phyloP scores from a whole-genome alignment of 2,329 filamentous ascomycete genomes.

The Ramichloridium luteum region DNA sequence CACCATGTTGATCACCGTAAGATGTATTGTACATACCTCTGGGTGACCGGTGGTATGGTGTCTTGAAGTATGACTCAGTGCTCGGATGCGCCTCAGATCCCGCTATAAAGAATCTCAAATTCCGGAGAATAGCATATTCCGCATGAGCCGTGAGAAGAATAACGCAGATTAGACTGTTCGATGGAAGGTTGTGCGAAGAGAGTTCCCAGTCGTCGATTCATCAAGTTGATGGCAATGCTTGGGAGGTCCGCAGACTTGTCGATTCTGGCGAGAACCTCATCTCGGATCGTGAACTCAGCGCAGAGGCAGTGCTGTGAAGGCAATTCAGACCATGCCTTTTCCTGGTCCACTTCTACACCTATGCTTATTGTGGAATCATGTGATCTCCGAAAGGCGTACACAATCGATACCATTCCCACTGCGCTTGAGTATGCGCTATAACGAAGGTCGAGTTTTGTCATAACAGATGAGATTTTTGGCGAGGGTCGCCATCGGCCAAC shows the following conservation, averaged over 20 bases:
- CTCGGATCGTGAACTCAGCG: constrained; percentile 3
- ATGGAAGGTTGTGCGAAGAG: constrained; percentile 7
- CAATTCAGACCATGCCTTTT: constrained; percentile 5
- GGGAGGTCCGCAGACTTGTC: constrained; percentile 9
- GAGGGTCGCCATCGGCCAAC: constrained; percentile 10
- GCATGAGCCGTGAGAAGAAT: constrained; percentile 4
- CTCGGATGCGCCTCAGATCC: too few species aligned
- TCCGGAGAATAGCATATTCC: constrained; percentile 7
- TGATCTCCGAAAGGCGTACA: constrained; percentile 6
- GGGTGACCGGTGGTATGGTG: too few species aligned
- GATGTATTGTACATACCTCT: too few species aligned
- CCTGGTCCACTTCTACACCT: constrained; percentile 7
- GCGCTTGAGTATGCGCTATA: constrained; percentile 5
- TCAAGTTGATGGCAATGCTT: constrained; percentile 6
- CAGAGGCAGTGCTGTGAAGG: constrained; percentile 7
- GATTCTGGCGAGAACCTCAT: too few species aligned
- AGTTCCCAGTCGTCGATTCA: constrained; percentile 6
- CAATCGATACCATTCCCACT: constrained; percentile 4
- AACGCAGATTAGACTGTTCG: constrained; percentile 4
- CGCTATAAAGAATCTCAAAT: constrained; percentile 11
- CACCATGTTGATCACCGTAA: too few species aligned
- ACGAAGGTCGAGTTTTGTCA: constrained; percentile 7
- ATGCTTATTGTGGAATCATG: constrained; percentile 5
- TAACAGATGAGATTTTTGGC: constrained; percentile 7
- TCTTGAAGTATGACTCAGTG: too few species aligned